Evolutionary conservation across 73 alveolate genomes (phyloP), one percentile per base, ranked within the genome.

Genomic region (Uronychia binucleata): DNA sequence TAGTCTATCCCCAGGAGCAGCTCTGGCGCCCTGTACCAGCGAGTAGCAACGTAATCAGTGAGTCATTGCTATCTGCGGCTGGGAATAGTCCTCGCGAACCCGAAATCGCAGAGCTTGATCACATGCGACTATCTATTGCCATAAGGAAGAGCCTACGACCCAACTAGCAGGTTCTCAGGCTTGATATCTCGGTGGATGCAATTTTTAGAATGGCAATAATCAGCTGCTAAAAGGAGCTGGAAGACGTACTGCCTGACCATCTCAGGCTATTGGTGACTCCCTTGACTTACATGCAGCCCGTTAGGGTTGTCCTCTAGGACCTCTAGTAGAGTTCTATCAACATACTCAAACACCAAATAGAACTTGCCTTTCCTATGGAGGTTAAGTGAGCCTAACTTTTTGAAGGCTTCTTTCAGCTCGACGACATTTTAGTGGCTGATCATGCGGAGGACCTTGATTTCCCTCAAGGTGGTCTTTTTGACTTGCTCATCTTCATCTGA

Each of bases 261-360:
- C 8, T 74, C 80, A 28, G 80, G 80, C 92, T 0, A 88, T 83
- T 74, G n/a, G 34, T 28, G 81, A 88, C 26, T 33, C 91, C 28
- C 31, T 26, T 26, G 14, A 60, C 79, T 78, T 90, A 90, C 95
- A 85, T 91, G 95, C 58, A 95, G 80, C 57, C 99, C 99, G 77
- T 79, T 94, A 14, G 97, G 93, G 11, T 95, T 86, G 32, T 95
- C 98, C 90, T 96, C 98, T 75, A 97, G 87, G 30, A 97, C 97
- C 91, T 97, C 99, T 77, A 97, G 88, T 34, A 97, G 92, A 79
- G 93, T 97, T 90, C 92, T 96, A 60, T 97, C 99, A 0, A 97
- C 98, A 83, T 96, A 97, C 91, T 97, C 99, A 84, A 97, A 97
- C 29, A 97, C 99, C 60, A 97, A 58, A 81, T 91, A 97, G 28